Base-by-base conservation (phyloP, 2,329 filamentous ascomycete species). In the Paraphoma sp. region DNA sequence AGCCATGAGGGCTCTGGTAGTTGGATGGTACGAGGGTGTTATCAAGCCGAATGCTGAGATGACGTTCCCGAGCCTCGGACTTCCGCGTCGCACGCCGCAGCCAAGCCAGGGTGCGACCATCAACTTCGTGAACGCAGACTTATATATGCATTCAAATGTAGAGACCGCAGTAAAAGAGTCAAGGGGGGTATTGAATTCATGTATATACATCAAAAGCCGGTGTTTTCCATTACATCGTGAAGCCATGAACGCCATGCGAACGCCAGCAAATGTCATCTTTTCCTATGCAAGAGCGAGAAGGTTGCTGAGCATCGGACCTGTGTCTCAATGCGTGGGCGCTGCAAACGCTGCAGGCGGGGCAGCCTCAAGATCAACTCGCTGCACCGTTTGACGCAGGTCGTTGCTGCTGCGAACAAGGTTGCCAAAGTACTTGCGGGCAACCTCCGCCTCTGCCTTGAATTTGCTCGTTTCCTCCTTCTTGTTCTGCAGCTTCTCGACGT, bases 391-490 rank as follows among this genome's bases (percentile, higher is more conserved):
- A 48, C 75, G 76, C 51, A 85, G 77, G 53, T 83, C 81, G 23
- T 76, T 77, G 57, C 80, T 82, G 65, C 88, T 84, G 57, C 90
- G 85, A 50, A 95, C 87, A 16, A 99, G 84, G 70, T 96, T 95
- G 50, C 86, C 82, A 76, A 99, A 99, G 80, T 96, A 98, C 77
- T 94, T 96, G 64, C 87, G 82, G 6, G 95, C 95, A 31, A 92
- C 88, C 72, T 96, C 90, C 71, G 92, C 95, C 79, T 98, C 94
- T 33, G 82, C 83, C 76, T 89, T 89, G 58, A 92, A 85, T 80
- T 95, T 96, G 72, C 86, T 83, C 8, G 92, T 95, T 73, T 97
- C 91, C 65, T 95, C 90, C 65, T 90, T 89, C 73, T 91, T 89
- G 58, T 87, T 88, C 53, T 81, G 78, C 10, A 98, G 86, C 67